Percentiles rank a stretch among this genome's conserved stretches.
Evolutionary conservation across 1,139 yeast genomes (phyloP).

Genomic region (Candida glucosophila): DNA sequence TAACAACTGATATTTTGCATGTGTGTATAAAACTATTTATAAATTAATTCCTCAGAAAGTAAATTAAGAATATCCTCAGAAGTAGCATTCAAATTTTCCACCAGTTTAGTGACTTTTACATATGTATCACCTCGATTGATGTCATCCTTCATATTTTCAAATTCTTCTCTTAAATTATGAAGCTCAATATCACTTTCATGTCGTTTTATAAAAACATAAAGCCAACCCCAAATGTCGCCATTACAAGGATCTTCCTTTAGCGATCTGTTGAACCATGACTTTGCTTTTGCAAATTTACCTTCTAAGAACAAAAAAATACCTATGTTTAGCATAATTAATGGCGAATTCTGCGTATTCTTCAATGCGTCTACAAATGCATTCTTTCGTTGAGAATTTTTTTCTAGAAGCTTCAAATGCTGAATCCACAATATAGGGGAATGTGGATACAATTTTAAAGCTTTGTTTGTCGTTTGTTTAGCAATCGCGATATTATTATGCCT

Average conservation of each 20-base stretch:
- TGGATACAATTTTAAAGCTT: conserved; percentile 57
- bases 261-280: conserved; percentile 71
- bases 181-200: conserved; percentile 16
- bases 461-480: conserved; percentile 48
- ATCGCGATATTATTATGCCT: conserved; percentile 40
- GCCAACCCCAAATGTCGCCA: conserved; percentile 81
- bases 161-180: conserved; percentile 10
- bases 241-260: conserved; percentile 37
- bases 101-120: conserved; percentile 38
- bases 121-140: conserved; percentile 57
- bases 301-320: conserved; percentile 66
- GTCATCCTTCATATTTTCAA: conserved; percentile 24
- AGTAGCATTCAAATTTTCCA: conserved; percentile 29
- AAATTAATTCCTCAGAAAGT: conserved; percentile 11
- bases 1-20: conserved; percentile 1
- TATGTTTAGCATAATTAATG: conserved; percentile 50
- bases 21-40: conserved; percentile 1
- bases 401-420: conserved; percentile 43
- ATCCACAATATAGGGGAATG: conserved; percentile 56
- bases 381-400: conserved; percentile 50
- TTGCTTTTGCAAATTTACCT: conserved; percentile 57
- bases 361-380: conserved; percentile 67
- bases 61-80: conserved; percentile 27
- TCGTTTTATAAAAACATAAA: conserved; percentile 29
- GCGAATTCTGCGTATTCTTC: conserved; percentile 52